These are phyloP conservation scores for Polychaeton citri DNA, from an alignment of 2,329 filamentous ascomycete genomes.

Conservation along the genomic window DNA sequence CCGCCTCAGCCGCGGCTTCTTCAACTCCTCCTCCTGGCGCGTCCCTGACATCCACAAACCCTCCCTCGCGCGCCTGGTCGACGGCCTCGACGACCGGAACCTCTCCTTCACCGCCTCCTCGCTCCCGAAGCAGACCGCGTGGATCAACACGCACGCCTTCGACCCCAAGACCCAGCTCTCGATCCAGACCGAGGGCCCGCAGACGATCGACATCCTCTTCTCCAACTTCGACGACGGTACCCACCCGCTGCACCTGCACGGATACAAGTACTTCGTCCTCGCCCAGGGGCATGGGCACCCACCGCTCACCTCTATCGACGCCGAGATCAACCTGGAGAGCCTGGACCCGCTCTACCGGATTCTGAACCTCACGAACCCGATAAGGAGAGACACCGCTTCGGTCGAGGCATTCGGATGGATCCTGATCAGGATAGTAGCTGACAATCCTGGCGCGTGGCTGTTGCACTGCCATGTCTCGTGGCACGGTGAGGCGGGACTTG, in stretches of 20 bases:
- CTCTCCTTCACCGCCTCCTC: conserved; percentile 10
- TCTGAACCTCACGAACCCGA: conserved; percentile 27
- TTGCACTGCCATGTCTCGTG: conserved; percentile 48
- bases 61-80: conserved; percentile 37
- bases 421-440: conserved; percentile 40
- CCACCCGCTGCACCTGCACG: conserved; percentile 24
- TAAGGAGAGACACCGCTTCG: conserved; percentile 40
- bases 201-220: conserved; percentile 24
- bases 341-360: conserved; percentile 19
- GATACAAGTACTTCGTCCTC: conserved; percentile 24
- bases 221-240: conserved; percentile 24
- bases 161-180: conserved; percentile 18
- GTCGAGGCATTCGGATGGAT: conserved; percentile 43
- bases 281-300: conserved; percentile 23
- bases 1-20: conserved; percentile 43
- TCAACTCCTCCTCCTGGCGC: conserved; percentile 44
- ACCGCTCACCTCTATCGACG: conserved; percentile 10
- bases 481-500: conserved; percentile 45
- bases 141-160: conserved; percentile 20
- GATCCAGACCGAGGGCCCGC: conserved; percentile 23
- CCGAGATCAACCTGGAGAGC: conserved; percentile 12
- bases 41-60: conserved; percentile 32
- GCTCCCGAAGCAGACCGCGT: conserved; percentile 8
- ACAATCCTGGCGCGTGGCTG: conserved; percentile 46
- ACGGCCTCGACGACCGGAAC: conserved; percentile 26